Evolutionary conservation across 345 rosid species (phyloP).

Genomic region (Cardamine chenopodiifolia): DNA sequence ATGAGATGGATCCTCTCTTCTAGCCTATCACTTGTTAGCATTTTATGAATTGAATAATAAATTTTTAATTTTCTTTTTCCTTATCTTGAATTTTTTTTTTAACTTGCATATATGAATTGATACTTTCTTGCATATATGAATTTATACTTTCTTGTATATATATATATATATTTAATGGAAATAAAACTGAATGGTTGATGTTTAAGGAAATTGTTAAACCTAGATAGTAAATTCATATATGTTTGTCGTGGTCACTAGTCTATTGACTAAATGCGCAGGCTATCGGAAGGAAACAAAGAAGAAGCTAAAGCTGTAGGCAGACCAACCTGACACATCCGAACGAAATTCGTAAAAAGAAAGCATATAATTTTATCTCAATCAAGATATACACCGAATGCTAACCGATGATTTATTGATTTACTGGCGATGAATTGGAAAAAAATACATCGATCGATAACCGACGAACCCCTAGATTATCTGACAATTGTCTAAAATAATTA

Average conservation of each 20-base stretch:
- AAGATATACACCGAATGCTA: not conserved
- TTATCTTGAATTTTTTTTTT: not conserved
- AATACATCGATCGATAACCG: not conserved
- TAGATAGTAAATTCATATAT: not conserved
- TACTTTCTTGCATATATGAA: not conserved
- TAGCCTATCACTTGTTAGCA: slow-evolving; percentile 20
- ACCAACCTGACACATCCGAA: not conserved
- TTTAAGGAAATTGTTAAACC: not conserved
- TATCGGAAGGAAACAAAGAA: not conserved
- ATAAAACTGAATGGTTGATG: not conserved
- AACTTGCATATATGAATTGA: not conserved
- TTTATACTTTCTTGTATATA: not conserved
- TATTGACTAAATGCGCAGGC: not conserved
- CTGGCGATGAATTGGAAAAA: not conserved
- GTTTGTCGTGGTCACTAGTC: not conserved
- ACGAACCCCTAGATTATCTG: not conserved
- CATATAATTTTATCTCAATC: not conserved
- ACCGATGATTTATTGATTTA: slow-evolving; percentile 2
- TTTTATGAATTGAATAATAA: not conserved
- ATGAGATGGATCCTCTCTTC: slow-evolving; percentile 30
- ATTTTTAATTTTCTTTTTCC: not conserved
- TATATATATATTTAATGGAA: not conserved
- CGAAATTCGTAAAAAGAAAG: not conserved
- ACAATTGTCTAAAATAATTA: not conserved
- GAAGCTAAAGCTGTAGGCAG: not conserved